A percentile compares a stretch with the other conserved stretches of the same genome.
phyloP scores from a whole-genome alignment of 164 flowering plant genomes.

The Magnolia changhungtana region DNA sequence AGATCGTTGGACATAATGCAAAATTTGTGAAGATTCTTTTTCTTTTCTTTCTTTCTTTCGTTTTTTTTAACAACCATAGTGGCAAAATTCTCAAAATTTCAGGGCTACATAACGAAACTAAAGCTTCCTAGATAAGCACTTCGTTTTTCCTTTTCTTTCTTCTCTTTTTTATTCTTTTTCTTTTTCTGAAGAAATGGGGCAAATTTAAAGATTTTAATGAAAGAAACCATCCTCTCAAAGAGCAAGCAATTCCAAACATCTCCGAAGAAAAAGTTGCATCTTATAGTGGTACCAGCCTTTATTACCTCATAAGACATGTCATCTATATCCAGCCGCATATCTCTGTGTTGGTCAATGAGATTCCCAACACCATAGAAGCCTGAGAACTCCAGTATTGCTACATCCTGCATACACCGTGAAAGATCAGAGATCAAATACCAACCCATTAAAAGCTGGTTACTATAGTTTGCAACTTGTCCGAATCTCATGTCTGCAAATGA shows the following conservation, averaged over 20 bases:
- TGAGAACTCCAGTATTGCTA: constrained; percentile 57
- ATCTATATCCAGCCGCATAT: constrained; percentile 90
- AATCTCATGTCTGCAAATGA: not conserved
- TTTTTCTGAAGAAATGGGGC: not conserved
- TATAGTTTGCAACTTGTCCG: not conserved
- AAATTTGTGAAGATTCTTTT: too few relatives aligned
- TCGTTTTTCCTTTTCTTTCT: not conserved
- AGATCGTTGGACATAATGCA: too few relatives aligned
- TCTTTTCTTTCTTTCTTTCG: not conserved
- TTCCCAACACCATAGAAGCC: constrained; percentile 44
- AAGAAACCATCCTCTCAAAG: not conserved
- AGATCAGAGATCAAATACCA: not conserved
- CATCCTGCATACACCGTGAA: constrained; percentile 42
- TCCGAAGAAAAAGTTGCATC: not conserved
- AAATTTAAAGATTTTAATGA: not conserved
- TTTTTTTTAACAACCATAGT: not conserved
- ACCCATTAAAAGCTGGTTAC: not conserved
- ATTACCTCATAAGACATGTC: constrained; percentile 94
- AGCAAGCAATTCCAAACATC: not conserved
- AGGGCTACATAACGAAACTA: not conserved
- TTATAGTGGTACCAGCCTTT: not conserved
- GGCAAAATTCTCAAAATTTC: not conserved
- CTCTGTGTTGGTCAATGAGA: constrained; percentile 62
- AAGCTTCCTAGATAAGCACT: not conserved
- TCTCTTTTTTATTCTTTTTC: not conserved